Base-by-base conservation (phyloP, 2,329 filamentous ascomycete genomes). In the Anisogramma anomala region DNA sequence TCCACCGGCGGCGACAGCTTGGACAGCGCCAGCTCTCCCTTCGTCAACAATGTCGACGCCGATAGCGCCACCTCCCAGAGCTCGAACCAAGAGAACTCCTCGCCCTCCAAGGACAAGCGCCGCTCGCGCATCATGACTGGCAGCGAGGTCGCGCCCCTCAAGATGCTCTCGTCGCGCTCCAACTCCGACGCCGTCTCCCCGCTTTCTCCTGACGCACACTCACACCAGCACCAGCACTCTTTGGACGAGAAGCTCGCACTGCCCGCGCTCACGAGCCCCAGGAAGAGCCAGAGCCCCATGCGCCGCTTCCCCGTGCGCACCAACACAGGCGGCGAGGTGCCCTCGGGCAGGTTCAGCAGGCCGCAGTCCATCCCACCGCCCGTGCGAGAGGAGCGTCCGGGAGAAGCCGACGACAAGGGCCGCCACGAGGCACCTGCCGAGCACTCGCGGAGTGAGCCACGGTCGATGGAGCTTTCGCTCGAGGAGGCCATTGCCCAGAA, bases 251-350 rank as follows among this genome's bases (percentile, higher is more conserved):
- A 51, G 52, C 48, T 56, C 22, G 53, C 53, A 17, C 53, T 55
- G 39, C 53, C 55, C 11, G 50, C 58, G 33, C 52, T 58, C 7
- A 60, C 62, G 32, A 72, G 65, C 49, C 67, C 71, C 20, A 58
- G 67, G 46, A 72, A 69, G 52, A 52, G 64, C 20, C 60, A 58
- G 15, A 57, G 57, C 2, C 71, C 72, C 13, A 71, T 72, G 48
- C 76, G 71, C 56, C 65, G 76, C 42, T 80, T 79, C 52, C 76
- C 76, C 41, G 67, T 80, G 51, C 75, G 71, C 56, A 62, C 77
- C 52, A 70, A 64, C 58, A 50, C 53, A 20, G 46, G 53, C 32
- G 46, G 53, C 32, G 42, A 41, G 36, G 43, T 38, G 14, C 38
- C 44, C 1, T 25, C 41, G 40, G n/a, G 48, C 42, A 28, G 45